Evolutionary conservation across 2,329 filamentous ascomycete species (phyloP), one percentile per base, ranked within the genome.

Genomic region (Trichophyton verrucosum): DNA sequence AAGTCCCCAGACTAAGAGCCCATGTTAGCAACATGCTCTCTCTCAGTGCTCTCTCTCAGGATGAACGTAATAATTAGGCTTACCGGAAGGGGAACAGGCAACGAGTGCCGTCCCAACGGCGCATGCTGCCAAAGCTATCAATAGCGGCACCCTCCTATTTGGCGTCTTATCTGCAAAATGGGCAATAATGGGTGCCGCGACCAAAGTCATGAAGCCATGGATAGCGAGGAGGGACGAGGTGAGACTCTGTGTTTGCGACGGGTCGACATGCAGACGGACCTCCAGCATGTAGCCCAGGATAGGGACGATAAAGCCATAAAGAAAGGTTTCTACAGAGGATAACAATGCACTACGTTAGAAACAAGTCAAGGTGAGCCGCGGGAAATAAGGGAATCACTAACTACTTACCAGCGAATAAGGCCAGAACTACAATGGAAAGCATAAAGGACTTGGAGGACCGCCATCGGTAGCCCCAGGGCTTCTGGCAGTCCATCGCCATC

Each of bases 221-320:
- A 68, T 61, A 5, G 68, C 64, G 9, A 72, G 62, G 33, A 72
- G 40, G 1, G 65, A 60, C 15, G 68, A 67, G 27, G 65, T 70
- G 44, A 69, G 40, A 2, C 64, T 61, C 47, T 72, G 69, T 3
- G 68, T 68, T 20, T 66, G 57, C 2, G 63, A 63, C 8, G 57
- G 57, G 24, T 68, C 65, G 9, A 71, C 57, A 17, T 62, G 60
- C 4, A 72, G 60, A n/a, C 69, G 69, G 38, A 61, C 61, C 60
- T 70, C 66, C 2, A 71, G 58, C 7, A 71, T 63, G 17, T 67
- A 68, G 2, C 68, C 68, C 3, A 73, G 65, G 44, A 72, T 68
- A 1, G 70, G 69, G 1, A 72, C 66, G n/a, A 72, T 60, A 36
- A 71, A 71, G 9, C 64, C 64, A 57, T 68, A 70, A 1, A 71